These are phyloP conservation scores for rapeseed (Brassica napus) DNA, from an alignment of 345 rosid species.

Conservation along the genomic window DNA sequence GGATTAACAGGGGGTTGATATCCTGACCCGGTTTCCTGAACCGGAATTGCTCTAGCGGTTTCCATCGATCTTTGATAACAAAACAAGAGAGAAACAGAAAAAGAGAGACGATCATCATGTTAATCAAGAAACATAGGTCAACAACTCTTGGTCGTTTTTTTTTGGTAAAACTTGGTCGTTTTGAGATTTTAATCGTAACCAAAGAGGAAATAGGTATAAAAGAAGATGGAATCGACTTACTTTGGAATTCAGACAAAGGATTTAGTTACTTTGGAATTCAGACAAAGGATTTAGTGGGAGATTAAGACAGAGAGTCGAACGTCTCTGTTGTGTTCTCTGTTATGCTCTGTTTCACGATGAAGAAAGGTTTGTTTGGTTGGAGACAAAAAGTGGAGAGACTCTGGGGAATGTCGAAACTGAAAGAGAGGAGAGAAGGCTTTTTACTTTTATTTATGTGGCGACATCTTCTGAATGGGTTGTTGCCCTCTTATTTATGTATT, in stretches of 20 bases:
- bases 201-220: not conserved
- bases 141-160: not conserved
- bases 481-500: slow-evolving; percentile 2
- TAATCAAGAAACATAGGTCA: slow-evolving; percentile 9
- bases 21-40: slow-evolving; percentile 55
- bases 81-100: not conserved
- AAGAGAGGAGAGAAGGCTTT: slow-evolving; percentile 18
- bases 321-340: slow-evolving; percentile 20
- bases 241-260: slow-evolving; percentile 16
- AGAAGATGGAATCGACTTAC: slow-evolving; percentile 20
- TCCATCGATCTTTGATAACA: slow-evolving; percentile 24
- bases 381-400: slow-evolving; percentile 40
- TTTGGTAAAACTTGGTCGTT: not conserved
- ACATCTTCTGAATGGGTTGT: slow-evolving; percentile 23
- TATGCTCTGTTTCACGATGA: slow-evolving; percentile 32
- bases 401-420: slow-evolving; percentile 41
- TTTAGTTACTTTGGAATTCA: not conserved
- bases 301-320: slow-evolving; percentile 27
- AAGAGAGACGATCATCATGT: slow-evolving; percentile 14
- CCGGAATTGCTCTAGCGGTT: slow-evolving; percentile 35
- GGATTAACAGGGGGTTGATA: slow-evolving; percentile 46
- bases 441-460: slow-evolving; percentile 28
- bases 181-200: not conserved
- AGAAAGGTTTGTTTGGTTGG: slow-evolving; percentile 34
- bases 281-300: not conserved